Base-by-base conservation (phyloP, 2,329 filamentous ascomycete genomes). In the Penicillium sp. region DNA sequence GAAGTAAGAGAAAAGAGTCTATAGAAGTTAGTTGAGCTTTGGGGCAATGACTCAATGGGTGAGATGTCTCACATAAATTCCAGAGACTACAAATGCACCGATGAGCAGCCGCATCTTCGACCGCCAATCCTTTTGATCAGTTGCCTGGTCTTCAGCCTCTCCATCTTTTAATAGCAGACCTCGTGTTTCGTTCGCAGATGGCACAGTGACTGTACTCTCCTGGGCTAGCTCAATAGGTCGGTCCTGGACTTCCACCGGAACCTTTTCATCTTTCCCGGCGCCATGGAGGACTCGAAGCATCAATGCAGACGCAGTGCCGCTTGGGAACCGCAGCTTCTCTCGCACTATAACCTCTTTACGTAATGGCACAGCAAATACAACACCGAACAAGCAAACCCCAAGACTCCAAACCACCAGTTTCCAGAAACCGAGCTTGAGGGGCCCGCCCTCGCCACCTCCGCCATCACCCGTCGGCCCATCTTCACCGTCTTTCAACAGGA, bases 351-450 rank as follows among this genome's bases (percentile, higher is more conserved):
- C 93, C 77, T 99, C 92, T 55, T 87, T 89, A 47, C 95, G 84
- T 54, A 98, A 72, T 1, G 95, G 95, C 14, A 99, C 93, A 0
- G 93, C 95, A 78, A 99, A 98, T 1, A 98, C 88, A 1, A 98
- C 95, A 0, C 95, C 95, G 71, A 99, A 99, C 69, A 98, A 93
- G 72, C 93, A 97, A 16, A 99, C 85, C 0, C 95, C 95, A 53
- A 99, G 74, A 26, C 92, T 90, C 95, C 95, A 99, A 8, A 97
- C 74, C 7, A 96, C 87, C 62, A 97, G 78, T 72, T 92, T 92
- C 80, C 87, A 85, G 37, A 91, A 82, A 35, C 86, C 85, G 45
- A 96, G 77, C 53, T 84, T 79, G 19, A 96, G 75, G 0, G 92
- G 91, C 0, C 92, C 92, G 57, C 88, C 86, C 76, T 99, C 95